These are phyloP conservation scores for Prosopis cineraria DNA, from an alignment of 306 rosid species.

Conservation along the genomic window DNA sequence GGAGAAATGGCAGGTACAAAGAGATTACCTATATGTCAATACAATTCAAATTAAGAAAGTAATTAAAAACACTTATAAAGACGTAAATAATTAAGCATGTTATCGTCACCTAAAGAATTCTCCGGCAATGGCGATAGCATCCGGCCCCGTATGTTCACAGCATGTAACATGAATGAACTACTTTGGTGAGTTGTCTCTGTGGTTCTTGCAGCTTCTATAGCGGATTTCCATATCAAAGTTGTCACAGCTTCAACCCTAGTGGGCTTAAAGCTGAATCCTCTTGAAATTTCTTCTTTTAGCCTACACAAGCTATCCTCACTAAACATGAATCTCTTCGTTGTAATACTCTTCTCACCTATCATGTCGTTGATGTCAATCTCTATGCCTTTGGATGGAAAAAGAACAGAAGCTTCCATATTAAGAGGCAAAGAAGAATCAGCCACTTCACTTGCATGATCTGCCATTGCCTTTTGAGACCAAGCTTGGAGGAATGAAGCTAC, in stretches of 20 bases:
- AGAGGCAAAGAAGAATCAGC: no score
- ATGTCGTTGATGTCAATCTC: not conserved
- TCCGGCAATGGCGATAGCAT: conserved; percentile 23
- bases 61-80: not conserved
- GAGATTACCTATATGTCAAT: conserved; percentile 10
- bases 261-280: no score
- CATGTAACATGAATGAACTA: not conserved
- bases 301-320: no score
- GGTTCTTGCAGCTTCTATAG: not conserved
- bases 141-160: conserved; percentile 11
- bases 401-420: not conserved
- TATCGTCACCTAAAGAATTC: not conserved
- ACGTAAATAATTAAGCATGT: not conserved
- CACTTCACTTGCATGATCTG: not conserved
- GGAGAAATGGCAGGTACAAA: not conserved
- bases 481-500: not conserved
- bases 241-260: no score
- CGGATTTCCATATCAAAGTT: no score
- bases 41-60: not conserved
- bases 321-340: no score
- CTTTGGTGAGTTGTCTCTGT: not conserved
- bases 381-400: conserved; percentile 15
- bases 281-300: no score
- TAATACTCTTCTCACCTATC: no score
- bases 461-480: conserved; percentile 22